phyloP scores from a whole-genome alignment of 2,329 filamentous ascomycete species.

The Aureobasidium leucospermi region DNA sequence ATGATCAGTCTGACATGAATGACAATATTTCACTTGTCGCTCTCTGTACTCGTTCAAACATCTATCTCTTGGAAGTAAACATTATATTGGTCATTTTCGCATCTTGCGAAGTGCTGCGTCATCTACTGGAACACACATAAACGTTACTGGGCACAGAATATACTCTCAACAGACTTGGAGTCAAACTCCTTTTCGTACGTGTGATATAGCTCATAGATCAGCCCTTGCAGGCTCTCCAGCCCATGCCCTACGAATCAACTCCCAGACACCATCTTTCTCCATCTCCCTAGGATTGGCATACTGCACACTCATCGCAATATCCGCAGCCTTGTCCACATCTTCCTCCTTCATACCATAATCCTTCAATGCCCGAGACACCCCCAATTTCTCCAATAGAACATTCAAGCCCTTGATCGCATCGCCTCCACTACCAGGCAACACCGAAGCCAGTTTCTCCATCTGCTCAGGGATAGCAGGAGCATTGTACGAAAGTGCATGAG shows the following conservation, averaged over 20 bases:
- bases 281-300: constrained; percentile 54
- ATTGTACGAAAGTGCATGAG: constrained; percentile 58
- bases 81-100: too few species aligned
- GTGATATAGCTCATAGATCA: too few species aligned
- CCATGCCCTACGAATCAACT: constrained; percentile 54
- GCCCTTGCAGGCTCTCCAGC: constrained; percentile 50
- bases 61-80: too few species aligned
- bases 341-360: constrained; percentile 53
- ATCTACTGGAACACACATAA: too few species aligned
- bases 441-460: constrained; percentile 47
- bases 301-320: constrained; percentile 51
- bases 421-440: constrained; percentile 49
- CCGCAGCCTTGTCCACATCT: constrained; percentile 53
- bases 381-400: constrained; percentile 45
- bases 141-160: too few species aligned
- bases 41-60: too few species aligned
- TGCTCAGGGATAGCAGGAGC: constrained; percentile 46
- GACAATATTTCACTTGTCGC: too few species aligned
- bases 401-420: constrained; percentile 54
- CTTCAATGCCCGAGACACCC: constrained; percentile 47
- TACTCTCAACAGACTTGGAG: too few species aligned
- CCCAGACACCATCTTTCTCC: constrained; percentile 45
- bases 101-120: too few species aligned
- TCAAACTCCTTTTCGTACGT: too few species aligned
- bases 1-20: too few species aligned